A percentile compares a stretch with the other conserved stretches of the same genome.
Evolutionary conservation across 2,329 filamentous ascomycete genomes (phyloP).

Genomic region (Penicillium glabrum): DNA sequence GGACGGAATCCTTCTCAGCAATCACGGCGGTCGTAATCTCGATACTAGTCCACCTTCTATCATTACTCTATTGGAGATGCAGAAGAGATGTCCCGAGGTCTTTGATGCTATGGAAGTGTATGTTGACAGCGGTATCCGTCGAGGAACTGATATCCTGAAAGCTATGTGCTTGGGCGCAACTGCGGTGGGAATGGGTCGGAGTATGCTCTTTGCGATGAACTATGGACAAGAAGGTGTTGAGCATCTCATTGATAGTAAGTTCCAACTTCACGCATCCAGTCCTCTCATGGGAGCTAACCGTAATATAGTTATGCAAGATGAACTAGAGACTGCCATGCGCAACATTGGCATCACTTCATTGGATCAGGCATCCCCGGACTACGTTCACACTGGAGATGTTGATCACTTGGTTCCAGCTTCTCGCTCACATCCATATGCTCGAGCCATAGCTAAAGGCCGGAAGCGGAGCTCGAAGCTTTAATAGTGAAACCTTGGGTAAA

Average conservation of each 20-base stretch:
- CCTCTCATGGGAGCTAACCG: neutral
- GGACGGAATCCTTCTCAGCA: constrained; percentile 58
- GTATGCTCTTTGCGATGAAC: constrained; percentile 53
- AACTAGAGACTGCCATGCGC: constrained; percentile 51
- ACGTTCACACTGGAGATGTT: constrained; percentile 51
- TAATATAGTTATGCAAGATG: constrained; percentile 44
- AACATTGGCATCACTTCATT: constrained; percentile 48
- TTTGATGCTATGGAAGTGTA: constrained; percentile 54
- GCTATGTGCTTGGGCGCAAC: constrained; percentile 55
- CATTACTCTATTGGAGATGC: constrained; percentile 54
- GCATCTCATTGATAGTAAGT: constrained; percentile 57
- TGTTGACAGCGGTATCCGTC: constrained; percentile 55
- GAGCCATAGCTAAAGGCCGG: constrained; percentile 32
- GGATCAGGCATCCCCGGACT: constrained; percentile 43
- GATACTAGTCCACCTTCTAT: constrained; percentile 54
- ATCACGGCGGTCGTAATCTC: constrained; percentile 59
- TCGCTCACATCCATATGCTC: constrained; percentile 45
- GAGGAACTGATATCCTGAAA: constrained; percentile 57
- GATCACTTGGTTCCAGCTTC: constrained; percentile 50
- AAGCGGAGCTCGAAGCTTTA: constrained; percentile 29
- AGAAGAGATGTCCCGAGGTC: constrained; percentile 51
- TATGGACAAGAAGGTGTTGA: constrained; percentile 58
- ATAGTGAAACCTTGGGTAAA: neutral
- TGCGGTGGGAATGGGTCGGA: constrained; percentile 55
- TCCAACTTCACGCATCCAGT: neutral